Evolutionary conservation across 75 land plant species (phyloP).

Genomic region (Pinus albicaulis): DNA sequence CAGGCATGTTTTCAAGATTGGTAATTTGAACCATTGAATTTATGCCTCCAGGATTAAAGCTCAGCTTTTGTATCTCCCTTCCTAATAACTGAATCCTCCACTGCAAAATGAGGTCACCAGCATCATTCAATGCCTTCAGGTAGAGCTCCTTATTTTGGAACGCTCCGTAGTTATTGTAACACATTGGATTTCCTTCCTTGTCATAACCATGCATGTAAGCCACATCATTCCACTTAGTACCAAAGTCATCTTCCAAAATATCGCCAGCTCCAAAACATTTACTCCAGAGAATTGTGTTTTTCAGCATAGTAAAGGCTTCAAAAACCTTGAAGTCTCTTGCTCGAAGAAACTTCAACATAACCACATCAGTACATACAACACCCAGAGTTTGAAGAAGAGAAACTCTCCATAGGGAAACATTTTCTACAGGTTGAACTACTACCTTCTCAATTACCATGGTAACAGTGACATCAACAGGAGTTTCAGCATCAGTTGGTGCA

Average conservation of each 20-base stretch:
- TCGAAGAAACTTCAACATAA: slow-evolving; percentile 62
- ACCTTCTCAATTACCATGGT: slow-evolving; percentile 14
- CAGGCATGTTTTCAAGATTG: slow-evolving; percentile 55
- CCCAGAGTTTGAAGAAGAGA: slow-evolving; percentile 41
- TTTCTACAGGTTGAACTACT: slow-evolving; percentile 6
- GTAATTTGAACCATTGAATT: too few species aligned
- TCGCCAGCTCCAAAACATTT: too few species aligned
- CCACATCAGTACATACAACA: slow-evolving; percentile 55
- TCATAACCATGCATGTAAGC: too few species aligned
- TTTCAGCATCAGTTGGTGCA: not conserved
- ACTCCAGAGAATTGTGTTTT: slow-evolving; percentile 48
- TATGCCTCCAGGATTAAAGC: too few species aligned
- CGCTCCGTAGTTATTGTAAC: too few species aligned
- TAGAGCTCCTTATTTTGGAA: too few species aligned
- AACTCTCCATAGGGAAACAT: slow-evolving; percentile 71
- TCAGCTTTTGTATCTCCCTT: too few species aligned
- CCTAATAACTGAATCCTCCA: slow-evolving; percentile 68
- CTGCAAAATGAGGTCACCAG: slow-evolving; percentile 41
- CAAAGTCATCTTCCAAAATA: too few species aligned
- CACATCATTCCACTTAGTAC: too few species aligned
- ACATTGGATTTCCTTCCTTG: too few species aligned
- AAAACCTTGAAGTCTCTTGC: slow-evolving; percentile 72
- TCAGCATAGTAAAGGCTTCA: slow-evolving; percentile 56
- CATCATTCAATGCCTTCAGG: too few species aligned
- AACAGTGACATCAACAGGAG: slow-evolving; percentile 3